phyloP scores from a whole-genome alignment of 306 rosid species.

The Nissolia schottii region DNA sequence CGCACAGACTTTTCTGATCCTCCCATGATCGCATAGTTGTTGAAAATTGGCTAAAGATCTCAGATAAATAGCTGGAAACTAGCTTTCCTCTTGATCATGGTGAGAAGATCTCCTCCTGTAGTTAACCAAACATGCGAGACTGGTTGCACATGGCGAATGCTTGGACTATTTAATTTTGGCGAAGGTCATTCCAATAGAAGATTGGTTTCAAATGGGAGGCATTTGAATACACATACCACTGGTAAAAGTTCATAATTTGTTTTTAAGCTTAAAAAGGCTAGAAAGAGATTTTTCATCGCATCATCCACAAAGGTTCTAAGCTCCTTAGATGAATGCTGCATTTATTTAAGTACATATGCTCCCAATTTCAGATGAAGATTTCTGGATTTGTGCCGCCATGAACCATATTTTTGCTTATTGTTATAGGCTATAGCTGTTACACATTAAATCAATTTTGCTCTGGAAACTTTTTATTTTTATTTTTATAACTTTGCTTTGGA shows the following conservation, averaged over 20 bases:
- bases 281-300: background rate
- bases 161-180: slow-evolving; percentile 48
- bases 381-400: background rate
- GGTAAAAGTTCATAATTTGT: slow-evolving; percentile 31
- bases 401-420: background rate
- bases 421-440: background rate
- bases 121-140: slow-evolving; percentile 44
- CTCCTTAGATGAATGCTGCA: background rate
- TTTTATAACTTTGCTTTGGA: too few species aligned
- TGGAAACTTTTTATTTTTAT: too few species aligned
- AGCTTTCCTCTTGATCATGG: slow-evolving; percentile 36
- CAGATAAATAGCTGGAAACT: slow-evolving; percentile 8
- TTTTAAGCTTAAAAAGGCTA: background rate
- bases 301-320: background rate
- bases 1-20: background rate
- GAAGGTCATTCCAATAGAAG: slow-evolving; percentile 39
- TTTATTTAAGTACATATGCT: background rate
- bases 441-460: background rate
- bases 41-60: background rate
- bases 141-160: slow-evolving; percentile 52
- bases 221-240: slow-evolving; percentile 17
- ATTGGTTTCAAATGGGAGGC: slow-evolving; percentile 36
- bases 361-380: background rate
- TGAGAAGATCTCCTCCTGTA: slow-evolving; percentile 46
- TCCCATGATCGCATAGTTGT: background rate